phyloP scores from a whole-genome alignment of 805 yeast genomes.

The Saturnispora bothae region DNA sequence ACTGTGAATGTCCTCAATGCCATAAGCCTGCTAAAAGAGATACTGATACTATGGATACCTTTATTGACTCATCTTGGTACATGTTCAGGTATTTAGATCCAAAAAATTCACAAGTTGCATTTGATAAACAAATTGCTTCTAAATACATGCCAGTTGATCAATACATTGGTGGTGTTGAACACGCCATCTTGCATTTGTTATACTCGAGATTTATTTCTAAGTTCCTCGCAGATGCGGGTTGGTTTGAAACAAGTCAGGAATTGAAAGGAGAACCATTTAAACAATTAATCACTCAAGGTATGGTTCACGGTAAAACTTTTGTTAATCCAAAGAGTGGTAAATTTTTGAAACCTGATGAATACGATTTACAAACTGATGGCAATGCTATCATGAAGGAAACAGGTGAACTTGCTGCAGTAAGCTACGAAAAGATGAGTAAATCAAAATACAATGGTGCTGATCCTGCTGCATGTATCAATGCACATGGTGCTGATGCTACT shows the following conservation, averaged over 20 bases:
- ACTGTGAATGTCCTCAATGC: slow-evolving; percentile 76
- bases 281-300: slow-evolving; percentile 83
- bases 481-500: slow-evolving; percentile 88
- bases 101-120: slow-evolving; percentile 44
- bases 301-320: slow-evolving; percentile 92
- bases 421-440: slow-evolving; percentile 92
- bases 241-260: slow-evolving; percentile 46
- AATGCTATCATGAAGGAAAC: slow-evolving; percentile 39
- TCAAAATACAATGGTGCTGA: slow-evolving; percentile 93
- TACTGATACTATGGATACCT: slow-evolving; percentile 98
- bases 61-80: slow-evolving; percentile 97
- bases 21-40: slow-evolving; percentile 67
- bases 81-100: slow-evolving; percentile 77
- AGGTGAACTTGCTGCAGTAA: slow-evolving; percentile 40
- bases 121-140: slow-evolving; percentile 39
- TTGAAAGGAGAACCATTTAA: slow-evolving; percentile 70
- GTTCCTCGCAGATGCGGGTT: slow-evolving; percentile 54
- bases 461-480: slow-evolving; percentile 62
- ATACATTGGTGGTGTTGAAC: slow-evolving; percentile 93
- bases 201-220: slow-evolving; percentile 82
- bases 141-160: slow-evolving; percentile 72
- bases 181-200: slow-evolving; percentile 84
- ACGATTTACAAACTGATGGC: slow-evolving; percentile 32
- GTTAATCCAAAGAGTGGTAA: slow-evolving; percentile 61
- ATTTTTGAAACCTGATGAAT: slow-evolving; percentile 71